These are phyloP conservation scores for Pinus albicaulis DNA, from an alignment of 75 land plant genomes.

Conservation along the genomic window DNA sequence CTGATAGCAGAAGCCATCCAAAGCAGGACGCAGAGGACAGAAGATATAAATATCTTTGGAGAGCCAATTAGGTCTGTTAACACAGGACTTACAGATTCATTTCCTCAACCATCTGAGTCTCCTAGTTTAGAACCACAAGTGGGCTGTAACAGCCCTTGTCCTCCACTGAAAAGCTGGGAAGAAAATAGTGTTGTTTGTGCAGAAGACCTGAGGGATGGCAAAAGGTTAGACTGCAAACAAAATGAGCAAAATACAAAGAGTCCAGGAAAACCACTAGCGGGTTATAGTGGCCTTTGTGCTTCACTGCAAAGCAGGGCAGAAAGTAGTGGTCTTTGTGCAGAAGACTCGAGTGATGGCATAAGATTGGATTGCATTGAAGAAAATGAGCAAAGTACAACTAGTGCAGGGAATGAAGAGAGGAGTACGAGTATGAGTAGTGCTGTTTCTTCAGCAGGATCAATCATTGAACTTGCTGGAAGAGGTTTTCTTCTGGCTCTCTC, in stretches of 20 bases:
- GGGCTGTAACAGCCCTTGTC: background rate
- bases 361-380: background rate
- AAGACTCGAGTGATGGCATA: background rate
- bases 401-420: background rate
- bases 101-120: background rate
- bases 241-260: no score
- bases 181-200: background rate
- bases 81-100: background rate
- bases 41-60: background rate
- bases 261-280: no score
- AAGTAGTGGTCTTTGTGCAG: background rate
- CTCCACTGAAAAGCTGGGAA: background rate
- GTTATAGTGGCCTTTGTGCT: background rate
- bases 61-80: background rate
- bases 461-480: slow-evolving; percentile 3
- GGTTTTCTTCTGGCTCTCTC: background rate
- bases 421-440: background rate
- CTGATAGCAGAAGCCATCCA: background rate
- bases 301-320: background rate
- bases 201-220: background rate
- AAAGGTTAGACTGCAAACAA: background rate
- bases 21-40: background rate
- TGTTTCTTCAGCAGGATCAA: slow-evolving; percentile 2
- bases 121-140: background rate
- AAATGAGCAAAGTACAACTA: background rate